phyloP scores from a whole-genome alignment of 2,329 filamentous ascomycete species.

The Fusarium continuum region DNA sequence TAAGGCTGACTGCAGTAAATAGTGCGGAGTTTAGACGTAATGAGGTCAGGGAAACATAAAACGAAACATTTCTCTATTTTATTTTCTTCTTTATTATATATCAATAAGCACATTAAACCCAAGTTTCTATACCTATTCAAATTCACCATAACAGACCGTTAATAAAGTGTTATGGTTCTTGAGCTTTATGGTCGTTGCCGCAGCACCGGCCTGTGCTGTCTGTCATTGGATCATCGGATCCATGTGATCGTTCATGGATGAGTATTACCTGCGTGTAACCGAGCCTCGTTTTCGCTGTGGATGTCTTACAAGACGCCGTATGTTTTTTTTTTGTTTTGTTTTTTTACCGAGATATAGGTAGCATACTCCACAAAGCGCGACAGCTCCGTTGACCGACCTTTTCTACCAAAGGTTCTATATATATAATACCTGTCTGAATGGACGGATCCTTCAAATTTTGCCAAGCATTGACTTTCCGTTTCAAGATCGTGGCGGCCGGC shows the following conservation, averaged over 20 bases:
- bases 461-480: constrained; percentile 28
- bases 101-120: background rate
- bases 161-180: background rate
- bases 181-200: constrained; percentile 20
- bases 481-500: constrained; percentile 21
- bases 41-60: background rate
- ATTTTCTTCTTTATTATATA: background rate
- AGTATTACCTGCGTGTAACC: constrained; percentile 13
- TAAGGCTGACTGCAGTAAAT: constrained; percentile 28
- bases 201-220: constrained; percentile 21
- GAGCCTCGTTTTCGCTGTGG: constrained; percentile 3
- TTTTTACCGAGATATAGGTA: background rate
- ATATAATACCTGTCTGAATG: background rate
- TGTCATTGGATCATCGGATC: constrained; percentile 14
- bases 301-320: background rate
- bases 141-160: background rate
- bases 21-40: background rate
- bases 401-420: background rate
- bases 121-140: background rate
- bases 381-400: background rate
- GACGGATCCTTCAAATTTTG: background rate
- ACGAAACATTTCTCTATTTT: background rate
- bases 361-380: background rate
- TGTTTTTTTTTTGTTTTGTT: too few relatives aligned
- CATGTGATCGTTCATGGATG: constrained; percentile 18